Conservation (phyloP, 345 rosid species). For the Bruguiera sexangula region DNA sequence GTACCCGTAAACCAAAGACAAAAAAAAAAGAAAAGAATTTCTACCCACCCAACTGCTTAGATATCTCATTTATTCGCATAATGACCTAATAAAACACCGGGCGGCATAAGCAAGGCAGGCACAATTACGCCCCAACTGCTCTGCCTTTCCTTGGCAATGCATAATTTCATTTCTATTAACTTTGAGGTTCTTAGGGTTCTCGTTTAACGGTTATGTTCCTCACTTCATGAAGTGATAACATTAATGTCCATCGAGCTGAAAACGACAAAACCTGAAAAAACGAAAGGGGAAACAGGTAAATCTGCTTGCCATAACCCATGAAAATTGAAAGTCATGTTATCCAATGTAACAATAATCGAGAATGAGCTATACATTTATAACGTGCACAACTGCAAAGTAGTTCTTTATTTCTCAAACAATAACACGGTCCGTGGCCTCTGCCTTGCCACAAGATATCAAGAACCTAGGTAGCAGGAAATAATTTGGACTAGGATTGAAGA, state of each 20-base stretch:
- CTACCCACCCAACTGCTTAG: conserved; percentile 5
- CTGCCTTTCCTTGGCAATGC: not conserved
- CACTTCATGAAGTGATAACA: too few species aligned
- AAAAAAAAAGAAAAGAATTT: not conserved
- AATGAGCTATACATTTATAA: not conserved
- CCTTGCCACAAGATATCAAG: conserved; percentile 6
- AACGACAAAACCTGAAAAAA: too few species aligned
- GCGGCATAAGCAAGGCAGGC: not conserved
- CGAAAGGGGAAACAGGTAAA: too few species aligned
- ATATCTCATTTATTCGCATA: not conserved
- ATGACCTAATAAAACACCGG: not conserved
- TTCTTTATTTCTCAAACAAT: not conserved
- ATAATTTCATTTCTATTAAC: not conserved
- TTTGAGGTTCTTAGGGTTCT: too few species aligned
- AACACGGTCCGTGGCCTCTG: conserved; percentile 11
- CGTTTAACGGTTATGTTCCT: too few species aligned
- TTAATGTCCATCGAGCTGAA: too few species aligned
- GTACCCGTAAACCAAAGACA: not conserved
- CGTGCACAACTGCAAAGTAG: not conserved
- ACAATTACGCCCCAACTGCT: not conserved
- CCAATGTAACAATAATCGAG: not conserved
- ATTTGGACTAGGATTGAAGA: not conserved
- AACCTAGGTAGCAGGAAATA: not conserved
- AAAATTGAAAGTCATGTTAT: too few species aligned
- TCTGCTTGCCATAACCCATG: too few species aligned